Percentiles rank a stretch among this genome's conserved stretches.
Evolutionary conservation across 176 grass and related monocot species (phyloP).

Genomic region (Aegilops longissima): DNA sequence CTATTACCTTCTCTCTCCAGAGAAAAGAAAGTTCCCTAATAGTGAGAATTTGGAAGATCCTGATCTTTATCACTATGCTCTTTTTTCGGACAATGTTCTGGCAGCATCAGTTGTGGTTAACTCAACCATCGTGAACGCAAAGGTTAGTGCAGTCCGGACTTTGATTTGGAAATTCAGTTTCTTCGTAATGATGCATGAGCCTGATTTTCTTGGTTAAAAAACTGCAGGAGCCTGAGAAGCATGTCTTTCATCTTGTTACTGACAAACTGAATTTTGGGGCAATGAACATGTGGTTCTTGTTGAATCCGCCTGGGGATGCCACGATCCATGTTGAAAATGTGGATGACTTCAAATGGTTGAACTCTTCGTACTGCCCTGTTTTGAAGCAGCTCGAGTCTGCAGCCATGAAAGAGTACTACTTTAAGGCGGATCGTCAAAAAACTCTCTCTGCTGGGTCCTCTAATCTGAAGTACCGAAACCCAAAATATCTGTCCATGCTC

Average conservation of each 20-base stretch:
- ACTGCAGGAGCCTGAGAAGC: conserved; percentile 68
- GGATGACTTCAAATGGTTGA: conserved; percentile 71
- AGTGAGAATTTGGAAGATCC: conserved; percentile 64
- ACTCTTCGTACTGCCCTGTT: conserved; percentile 65
- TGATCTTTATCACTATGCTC: conserved; percentile 64
- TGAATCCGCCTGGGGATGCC: conserved; percentile 63
- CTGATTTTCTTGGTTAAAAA: background rate
- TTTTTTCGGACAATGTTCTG: conserved; percentile 73
- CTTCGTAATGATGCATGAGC: background rate
- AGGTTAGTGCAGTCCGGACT: conserved; percentile 36
- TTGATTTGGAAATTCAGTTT: conserved; percentile 7
- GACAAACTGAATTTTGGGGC: conserved; percentile 70
- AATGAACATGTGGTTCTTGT: conserved; percentile 78
- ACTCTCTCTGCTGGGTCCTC: conserved; percentile 51
- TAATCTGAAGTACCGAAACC: conserved; percentile 67
- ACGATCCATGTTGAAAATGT: conserved; percentile 72
- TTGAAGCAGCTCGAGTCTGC: conserved; percentile 58
- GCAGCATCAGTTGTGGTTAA: conserved; percentile 74
- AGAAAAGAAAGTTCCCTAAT: conserved; percentile 62
- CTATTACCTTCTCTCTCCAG: conserved; percentile 62
- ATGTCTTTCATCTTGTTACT: conserved; percentile 73
- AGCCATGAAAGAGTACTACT: conserved; percentile 65
- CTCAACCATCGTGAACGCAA: conserved; percentile 63
- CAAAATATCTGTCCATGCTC: conserved; percentile 64
- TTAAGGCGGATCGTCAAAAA: conserved; percentile 51